phyloP scores from a whole-genome alignment of 768 basidiomycete genomes.

The Lactarius hatsudake region DNA sequence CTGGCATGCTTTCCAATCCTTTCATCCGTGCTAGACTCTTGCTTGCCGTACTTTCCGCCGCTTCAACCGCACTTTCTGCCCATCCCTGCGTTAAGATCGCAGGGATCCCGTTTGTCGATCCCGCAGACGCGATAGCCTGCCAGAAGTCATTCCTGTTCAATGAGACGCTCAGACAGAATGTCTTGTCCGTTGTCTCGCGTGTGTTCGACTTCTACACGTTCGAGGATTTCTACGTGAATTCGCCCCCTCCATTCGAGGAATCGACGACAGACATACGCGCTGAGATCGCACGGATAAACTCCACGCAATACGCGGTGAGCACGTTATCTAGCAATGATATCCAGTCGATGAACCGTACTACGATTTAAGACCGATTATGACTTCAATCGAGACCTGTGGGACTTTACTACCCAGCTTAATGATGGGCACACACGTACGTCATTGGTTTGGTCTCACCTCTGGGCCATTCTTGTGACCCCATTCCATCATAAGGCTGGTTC shows the following conservation, averaged over 20 bases:
- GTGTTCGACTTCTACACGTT: slow-evolving; percentile 43
- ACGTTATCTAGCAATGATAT: background rate
- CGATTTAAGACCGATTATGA: slow-evolving; percentile 55
- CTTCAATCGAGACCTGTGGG: slow-evolving; percentile 58
- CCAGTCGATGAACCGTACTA: background rate
- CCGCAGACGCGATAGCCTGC: slow-evolving; percentile 51
- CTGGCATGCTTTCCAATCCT: slow-evolving; percentile 2
- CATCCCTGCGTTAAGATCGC: slow-evolving; percentile 38
- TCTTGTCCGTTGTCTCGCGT: slow-evolving; percentile 35
- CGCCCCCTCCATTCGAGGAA: slow-evolving; percentile 41
- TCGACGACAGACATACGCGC: slow-evolving; percentile 54
- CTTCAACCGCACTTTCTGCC: background rate
- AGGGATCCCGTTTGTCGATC: slow-evolving; percentile 43
- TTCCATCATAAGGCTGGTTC: slow-evolving; percentile 45
- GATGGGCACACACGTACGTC: slow-evolving; percentile 62
- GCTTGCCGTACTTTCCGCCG: background rate
- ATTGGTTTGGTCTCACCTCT: background rate
- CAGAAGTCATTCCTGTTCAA: slow-evolving; percentile 39
- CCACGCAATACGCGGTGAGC: slow-evolving; percentile 45
- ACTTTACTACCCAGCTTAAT: slow-evolving; percentile 56
- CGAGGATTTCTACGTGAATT: slow-evolving; percentile 39
- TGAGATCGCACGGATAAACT: slow-evolving; percentile 47
- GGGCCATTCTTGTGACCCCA: background rate
- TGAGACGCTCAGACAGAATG: slow-evolving; percentile 39
- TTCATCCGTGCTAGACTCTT: background rate